phyloP scores from a whole-genome alignment of 2,329 filamentous ascomycete species.

The Leptographium lundbergii region DNA sequence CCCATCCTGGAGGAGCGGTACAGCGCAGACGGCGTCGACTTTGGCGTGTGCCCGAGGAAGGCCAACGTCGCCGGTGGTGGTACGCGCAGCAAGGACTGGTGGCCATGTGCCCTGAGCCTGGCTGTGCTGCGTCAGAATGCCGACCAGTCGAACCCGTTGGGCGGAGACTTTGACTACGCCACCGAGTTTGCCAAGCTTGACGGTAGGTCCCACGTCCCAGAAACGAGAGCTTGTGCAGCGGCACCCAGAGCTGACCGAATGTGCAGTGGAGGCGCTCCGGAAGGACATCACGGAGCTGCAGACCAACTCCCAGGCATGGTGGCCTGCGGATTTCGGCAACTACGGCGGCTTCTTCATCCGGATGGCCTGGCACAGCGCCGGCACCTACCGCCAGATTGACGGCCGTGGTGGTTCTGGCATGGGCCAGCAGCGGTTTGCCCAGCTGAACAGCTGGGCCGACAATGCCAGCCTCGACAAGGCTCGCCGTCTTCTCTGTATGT shows the following conservation, averaged over 20 bases:
- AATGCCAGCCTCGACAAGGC: constrained; percentile 71
- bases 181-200: constrained; percentile 43
- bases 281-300: constrained; percentile 58
- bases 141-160: constrained; percentile 48
- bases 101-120: constrained; percentile 55
- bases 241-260: no score
- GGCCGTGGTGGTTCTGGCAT: constrained; percentile 62
- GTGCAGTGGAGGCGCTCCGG: constrained; percentile 43
- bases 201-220: not conserved
- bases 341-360: constrained; percentile 72
- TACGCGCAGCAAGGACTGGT: constrained; percentile 59
- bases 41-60: not conserved
- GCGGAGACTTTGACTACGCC: constrained; percentile 59
- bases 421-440: constrained; percentile 68
- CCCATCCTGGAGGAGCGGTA: not conserved
- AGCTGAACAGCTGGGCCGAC: constrained; percentile 73
- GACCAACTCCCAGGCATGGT: constrained; percentile 70
- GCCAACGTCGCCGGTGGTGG: constrained; percentile 41
- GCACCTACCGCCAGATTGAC: constrained; percentile 64
- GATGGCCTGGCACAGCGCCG: constrained; percentile 70
- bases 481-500: constrained; percentile 50
- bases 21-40: not conserved
- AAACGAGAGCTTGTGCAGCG: no score
- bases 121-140: constrained; percentile 64
- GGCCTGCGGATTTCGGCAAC: constrained; percentile 72